These are phyloP conservation scores for Claviceps sorghi DNA, from an alignment of 2,329 filamentous ascomycete species.

Conservation along the genomic window DNA sequence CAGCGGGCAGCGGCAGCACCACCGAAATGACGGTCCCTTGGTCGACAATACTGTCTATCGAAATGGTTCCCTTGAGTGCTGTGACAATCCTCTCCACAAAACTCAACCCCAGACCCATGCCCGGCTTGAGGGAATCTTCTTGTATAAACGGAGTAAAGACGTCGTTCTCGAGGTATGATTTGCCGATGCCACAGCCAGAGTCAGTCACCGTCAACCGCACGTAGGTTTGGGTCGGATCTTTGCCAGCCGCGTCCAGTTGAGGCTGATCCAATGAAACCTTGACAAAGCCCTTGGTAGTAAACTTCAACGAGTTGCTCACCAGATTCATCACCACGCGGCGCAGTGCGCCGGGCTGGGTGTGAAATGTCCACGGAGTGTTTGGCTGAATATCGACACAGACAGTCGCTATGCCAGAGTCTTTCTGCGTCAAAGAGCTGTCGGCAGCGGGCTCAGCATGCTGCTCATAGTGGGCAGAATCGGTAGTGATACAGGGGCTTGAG, in stretches of 20 bases:
- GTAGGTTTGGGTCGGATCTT: constrained; percentile 9
- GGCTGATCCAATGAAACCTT: constrained; percentile 13
- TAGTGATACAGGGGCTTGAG: too few relatives aligned
- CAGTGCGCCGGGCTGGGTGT: constrained; percentile 36
- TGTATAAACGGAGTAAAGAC: constrained; percentile 52
- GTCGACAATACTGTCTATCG: constrained; percentile 32
- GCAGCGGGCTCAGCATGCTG: not conserved
- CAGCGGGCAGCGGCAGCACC: constrained; percentile 14
- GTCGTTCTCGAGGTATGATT: constrained; percentile 44
- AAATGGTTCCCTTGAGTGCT: constrained; percentile 42
- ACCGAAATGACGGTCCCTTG: constrained; percentile 23
- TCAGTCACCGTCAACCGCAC: constrained; percentile 37
- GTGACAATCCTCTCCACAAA: constrained; percentile 47
- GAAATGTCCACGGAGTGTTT: constrained; percentile 34
- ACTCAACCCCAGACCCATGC: constrained; percentile 50
- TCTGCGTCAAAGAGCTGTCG: not conserved
- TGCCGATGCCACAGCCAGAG: constrained; percentile 50
- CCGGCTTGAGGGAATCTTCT: constrained; percentile 44
- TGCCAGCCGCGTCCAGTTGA: not conserved
- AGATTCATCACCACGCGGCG: constrained; percentile 47
- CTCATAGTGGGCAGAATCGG: not conserved
- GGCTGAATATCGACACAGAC: constrained; percentile 25
- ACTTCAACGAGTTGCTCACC: constrained; percentile 49
- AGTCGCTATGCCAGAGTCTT: constrained; percentile 12
- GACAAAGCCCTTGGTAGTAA: constrained; percentile 28